phyloP scores from a whole-genome alignment of 805 yeast genomes.

The Monosporozyma solicola region DNA sequence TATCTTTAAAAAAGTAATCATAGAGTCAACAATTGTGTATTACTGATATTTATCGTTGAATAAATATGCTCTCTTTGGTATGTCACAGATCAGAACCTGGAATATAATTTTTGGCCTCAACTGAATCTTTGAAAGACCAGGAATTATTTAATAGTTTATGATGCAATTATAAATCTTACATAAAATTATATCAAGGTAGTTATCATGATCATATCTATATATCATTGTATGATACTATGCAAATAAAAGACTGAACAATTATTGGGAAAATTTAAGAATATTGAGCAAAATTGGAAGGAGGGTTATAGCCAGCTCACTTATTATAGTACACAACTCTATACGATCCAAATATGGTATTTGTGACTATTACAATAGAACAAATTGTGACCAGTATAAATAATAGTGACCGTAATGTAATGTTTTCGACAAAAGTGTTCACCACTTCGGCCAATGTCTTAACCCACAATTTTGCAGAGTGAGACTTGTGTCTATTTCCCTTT shows the following conservation, averaged over 20 bases:
- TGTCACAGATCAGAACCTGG: no score
- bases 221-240: no score
- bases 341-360: conserved; percentile 43
- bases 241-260: no score
- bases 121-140: no score
- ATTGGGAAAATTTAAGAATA: background rate
- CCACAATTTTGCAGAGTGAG: conserved; percentile 58
- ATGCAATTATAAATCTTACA: no score
- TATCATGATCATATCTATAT: no score
- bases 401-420: conserved; percentile 63
- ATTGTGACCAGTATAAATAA: conserved; percentile 37
- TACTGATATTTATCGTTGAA: no score
- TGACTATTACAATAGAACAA: conserved; percentile 44
- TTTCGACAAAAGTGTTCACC: conserved; percentile 62
- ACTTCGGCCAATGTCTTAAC: conserved; percentile 81
- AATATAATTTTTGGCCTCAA: no score
- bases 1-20: background rate
- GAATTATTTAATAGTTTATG: no score
- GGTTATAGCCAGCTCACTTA: background rate
- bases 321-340: conserved; percentile 25
- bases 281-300: background rate
- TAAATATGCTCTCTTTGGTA: no score
- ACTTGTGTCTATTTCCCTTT: conserved; percentile 40
- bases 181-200: no score
- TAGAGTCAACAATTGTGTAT: background rate